Conservation (phyloP, 2,329 filamentous ascomycete species). For the Talaromyces sp. region DNA sequence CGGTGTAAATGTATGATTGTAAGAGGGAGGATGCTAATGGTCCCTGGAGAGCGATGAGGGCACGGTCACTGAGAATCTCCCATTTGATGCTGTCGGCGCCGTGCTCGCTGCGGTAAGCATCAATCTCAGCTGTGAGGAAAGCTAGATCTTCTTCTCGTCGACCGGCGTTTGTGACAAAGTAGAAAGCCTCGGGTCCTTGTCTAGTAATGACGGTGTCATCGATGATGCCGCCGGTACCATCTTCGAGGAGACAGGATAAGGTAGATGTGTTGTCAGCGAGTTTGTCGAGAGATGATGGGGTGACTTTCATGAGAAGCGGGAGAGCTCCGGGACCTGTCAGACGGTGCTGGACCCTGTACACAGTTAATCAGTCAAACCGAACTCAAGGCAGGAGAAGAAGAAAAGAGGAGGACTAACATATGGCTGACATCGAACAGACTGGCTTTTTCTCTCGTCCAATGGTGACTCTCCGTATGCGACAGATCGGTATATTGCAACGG, state of each 20-base stretch:
- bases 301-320: slow-evolving; percentile 78
- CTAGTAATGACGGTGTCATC: slow-evolving; percentile 91
- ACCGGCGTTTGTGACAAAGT: slow-evolving; percentile 92
- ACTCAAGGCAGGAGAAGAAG: background rate
- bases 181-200: slow-evolving; percentile 71
- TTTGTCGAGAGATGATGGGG: slow-evolving; percentile 67
- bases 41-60: slow-evolving; percentile 85
- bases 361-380: background rate
- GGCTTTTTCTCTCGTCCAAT: slow-evolving; percentile 81
- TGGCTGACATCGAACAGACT: slow-evolving; percentile 95
- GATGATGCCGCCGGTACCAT: slow-evolving; percentile 80
- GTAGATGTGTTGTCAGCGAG: slow-evolving; percentile 69
- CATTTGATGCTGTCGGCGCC: slow-evolving; percentile 59
- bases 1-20: slow-evolving; percentile 56
- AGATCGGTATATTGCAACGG: slow-evolving; percentile 81
- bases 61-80: slow-evolving; percentile 67
- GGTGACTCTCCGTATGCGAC: slow-evolving; percentile 78
- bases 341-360: slow-evolving; percentile 68
- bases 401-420: slow-evolving; percentile 62
- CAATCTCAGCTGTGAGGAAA: slow-evolving; percentile 70
- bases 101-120: slow-evolving; percentile 55
- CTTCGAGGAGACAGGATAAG: slow-evolving; percentile 78
- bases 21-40: slow-evolving; percentile 72
- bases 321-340: slow-evolving; percentile 77
- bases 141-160: slow-evolving; percentile 83